These are phyloP conservation scores for Komagataella kurtzmanii DNA, from an alignment of 805 yeast genomes.

Conservation along the genomic window DNA sequence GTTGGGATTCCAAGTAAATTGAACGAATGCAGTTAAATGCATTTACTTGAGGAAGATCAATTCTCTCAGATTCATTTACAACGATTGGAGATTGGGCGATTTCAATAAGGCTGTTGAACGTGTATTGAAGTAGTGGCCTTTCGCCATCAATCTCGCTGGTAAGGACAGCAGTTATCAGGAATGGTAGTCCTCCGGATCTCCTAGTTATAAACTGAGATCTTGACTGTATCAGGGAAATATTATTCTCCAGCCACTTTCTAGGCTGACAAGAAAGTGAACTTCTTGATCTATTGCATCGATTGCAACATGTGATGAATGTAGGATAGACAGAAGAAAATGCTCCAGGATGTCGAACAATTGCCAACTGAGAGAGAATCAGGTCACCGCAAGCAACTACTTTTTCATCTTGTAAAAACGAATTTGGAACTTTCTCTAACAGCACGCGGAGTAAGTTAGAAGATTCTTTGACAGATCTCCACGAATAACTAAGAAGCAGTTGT, in stretches of 20 bases:
- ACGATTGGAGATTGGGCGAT: conserved; percentile 41
- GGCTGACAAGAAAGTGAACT: conserved; percentile 25
- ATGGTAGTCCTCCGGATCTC: conserved; percentile 89
- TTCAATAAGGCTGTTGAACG: conserved; percentile 36
- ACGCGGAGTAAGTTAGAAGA: conserved; percentile 41
- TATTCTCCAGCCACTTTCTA: conserved; percentile 43
- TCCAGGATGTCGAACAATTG: conserved; percentile 76
- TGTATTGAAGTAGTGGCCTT: conserved; percentile 26
- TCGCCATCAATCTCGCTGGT: conserved; percentile 24
- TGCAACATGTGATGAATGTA: conserved; percentile 55
- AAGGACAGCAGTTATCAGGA: conserved; percentile 61
- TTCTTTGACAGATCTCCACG: conserved; percentile 80
- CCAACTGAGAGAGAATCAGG: conserved; percentile 49
- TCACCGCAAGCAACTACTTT: conserved; percentile 30
- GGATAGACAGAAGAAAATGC: conserved; percentile 87
- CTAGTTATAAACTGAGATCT: conserved; percentile 67
- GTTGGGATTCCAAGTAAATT: conserved; percentile 55
- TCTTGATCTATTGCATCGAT: conserved; percentile 26
- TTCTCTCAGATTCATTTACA: conserved; percentile 31
- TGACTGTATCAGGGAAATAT: conserved; percentile 34
- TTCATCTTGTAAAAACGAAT: conserved; percentile 11
- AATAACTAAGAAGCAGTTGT: conserved; percentile 45
- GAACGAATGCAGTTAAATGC: conserved; percentile 79
- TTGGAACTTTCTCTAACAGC: conserved; percentile 22
- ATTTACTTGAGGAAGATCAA: conserved; percentile 85